Percentiles rank a stretch among this genome's conserved stretches.
Evolutionary conservation across 176 grass and related monocot genomes (phyloP).

Genomic region (Avena eriantha): DNA sequence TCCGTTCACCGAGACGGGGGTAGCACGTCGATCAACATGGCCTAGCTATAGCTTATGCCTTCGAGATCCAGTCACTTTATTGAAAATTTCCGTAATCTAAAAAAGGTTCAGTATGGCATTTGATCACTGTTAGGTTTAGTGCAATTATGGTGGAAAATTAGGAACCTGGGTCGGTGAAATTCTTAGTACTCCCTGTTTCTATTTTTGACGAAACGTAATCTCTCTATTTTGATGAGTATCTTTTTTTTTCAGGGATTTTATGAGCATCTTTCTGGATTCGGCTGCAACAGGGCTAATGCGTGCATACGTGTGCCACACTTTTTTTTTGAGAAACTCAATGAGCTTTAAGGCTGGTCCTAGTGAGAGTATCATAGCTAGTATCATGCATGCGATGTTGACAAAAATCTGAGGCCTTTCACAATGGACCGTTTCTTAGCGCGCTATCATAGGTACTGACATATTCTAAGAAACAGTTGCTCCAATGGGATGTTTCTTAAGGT

Average conservation of each 20-base stretch:
- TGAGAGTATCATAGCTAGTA: no score
- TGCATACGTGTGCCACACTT: background rate
- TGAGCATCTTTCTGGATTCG: no score
- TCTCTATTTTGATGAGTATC: background rate
- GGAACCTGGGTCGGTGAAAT: background rate
- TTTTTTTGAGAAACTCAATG: no score
- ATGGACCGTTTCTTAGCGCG: no score
- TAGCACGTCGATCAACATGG: slow-evolving; percentile 38
- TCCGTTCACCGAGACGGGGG: background rate
- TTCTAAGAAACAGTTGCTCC: no score
- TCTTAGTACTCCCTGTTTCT: no score
- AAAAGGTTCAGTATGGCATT: background rate
- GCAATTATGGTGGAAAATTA: background rate
- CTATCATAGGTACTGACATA: no score
- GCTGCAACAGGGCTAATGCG: background rate
- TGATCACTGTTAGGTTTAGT: background rate
- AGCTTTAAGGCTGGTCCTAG: no score
- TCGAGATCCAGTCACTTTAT: background rate
- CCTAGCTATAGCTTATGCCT: slow-evolving; percentile 40
- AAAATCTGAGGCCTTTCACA: no score
- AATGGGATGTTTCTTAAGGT: no score
- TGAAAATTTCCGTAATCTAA: background rate
- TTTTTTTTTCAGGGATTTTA: background rate
- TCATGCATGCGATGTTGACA: no score
- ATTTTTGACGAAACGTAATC: background rate